A percentile compares a stretch with the other conserved stretches of the same genome.
Conservation (phyloP, 2,329 filamentous ascomycete species). For the Lasiodiplodia gonubiensis region DNA sequence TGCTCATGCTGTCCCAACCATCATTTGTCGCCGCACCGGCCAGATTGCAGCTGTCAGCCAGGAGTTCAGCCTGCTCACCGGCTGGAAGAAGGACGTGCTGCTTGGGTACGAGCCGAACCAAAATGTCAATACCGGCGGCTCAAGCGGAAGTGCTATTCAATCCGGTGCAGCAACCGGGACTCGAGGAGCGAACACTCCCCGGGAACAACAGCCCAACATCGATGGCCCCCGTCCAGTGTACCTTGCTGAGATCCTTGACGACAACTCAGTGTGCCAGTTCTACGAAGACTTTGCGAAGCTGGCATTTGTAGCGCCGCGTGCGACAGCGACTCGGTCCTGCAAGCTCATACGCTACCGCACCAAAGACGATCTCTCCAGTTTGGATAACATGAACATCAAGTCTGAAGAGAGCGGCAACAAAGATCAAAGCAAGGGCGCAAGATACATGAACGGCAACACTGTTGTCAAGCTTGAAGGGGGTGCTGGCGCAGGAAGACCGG, state of each 20-base stretch:
- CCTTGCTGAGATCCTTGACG: conserved; percentile 88
- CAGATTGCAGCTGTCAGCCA: conserved; percentile 96
- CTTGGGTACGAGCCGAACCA: conserved; percentile 85
- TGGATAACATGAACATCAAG: conserved; percentile 35
- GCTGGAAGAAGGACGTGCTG: conserved; percentile 89
- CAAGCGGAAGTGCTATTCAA: conserved; percentile 44
- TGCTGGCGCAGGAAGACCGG: conserved; percentile 80
- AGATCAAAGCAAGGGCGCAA: conserved; percentile 5
- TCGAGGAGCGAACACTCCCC: conserved; percentile 56
- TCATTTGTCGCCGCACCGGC: conserved; percentile 89
- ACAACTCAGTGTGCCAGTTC: conserved; percentile 91
- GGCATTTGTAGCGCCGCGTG: conserved; percentile 88
- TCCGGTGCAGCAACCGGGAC: conserved; percentile 49
- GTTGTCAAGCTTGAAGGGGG: conserved; percentile 33
- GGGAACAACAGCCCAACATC: conserved; percentile 35
- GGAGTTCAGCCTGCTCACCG: conserved; percentile 93
- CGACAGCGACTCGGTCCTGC: conserved; percentile 81
- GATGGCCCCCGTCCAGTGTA: conserved; percentile 75
- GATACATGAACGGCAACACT: conserved; percentile 21
- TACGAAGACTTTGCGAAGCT: conserved; percentile 94
- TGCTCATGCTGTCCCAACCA: conserved; percentile 84
- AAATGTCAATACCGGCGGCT: conserved; percentile 77
- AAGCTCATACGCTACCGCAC: conserved; percentile 85
- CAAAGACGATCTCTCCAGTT: conserved; percentile 44
- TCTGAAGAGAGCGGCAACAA: conserved; percentile 26